Evolutionary conservation across 108 stramenopile genomes (phyloP).

Genomic region (Fistulifera pelliculosa): DNA sequence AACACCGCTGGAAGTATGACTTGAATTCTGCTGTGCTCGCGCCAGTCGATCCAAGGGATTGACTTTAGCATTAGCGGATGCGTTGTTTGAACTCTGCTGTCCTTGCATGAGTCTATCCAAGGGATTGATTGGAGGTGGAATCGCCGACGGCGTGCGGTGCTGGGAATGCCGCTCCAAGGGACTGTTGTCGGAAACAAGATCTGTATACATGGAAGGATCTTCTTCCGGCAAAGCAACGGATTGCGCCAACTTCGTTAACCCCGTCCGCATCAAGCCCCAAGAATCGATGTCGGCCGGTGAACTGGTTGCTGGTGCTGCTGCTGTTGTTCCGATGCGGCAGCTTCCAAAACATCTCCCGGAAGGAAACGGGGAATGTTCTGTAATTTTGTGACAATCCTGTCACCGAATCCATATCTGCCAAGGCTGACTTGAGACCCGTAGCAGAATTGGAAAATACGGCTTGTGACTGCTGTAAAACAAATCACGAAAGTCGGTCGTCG

Average conservation of each 20-base stretch:
- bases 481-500: constrained; percentile 38
- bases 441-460: constrained; percentile 14
- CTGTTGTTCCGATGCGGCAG: not conserved
- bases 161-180: too few relatives aligned
- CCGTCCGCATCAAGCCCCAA: constrained; percentile 66
- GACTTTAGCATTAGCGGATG: too few relatives aligned
- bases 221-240: constrained; percentile 58
- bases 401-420: constrained; percentile 33
- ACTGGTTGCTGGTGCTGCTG: constrained; percentile 8
- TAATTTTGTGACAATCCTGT: constrained; percentile 3
- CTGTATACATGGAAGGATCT: constrained; percentile 23
- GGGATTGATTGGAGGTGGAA: too few relatives aligned
- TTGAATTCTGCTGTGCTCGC: too few relatives aligned
- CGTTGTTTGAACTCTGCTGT: too few relatives aligned
- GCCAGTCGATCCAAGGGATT: too few relatives aligned
- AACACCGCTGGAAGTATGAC: too few relatives aligned
- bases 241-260: constrained; percentile 52
- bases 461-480: constrained; percentile 38
- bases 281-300: constrained; percentile 50
- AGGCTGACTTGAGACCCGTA: constrained; percentile 33
- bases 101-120: too few relatives aligned
- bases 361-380: constrained; percentile 2
- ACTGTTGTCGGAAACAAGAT: not conserved
- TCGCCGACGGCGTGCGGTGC: too few relatives aligned
- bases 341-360: not conserved